These are phyloP conservation scores for Cryptomeria japonica DNA, from an alignment of 75 land plant species.

Conservation along the genomic window DNA sequence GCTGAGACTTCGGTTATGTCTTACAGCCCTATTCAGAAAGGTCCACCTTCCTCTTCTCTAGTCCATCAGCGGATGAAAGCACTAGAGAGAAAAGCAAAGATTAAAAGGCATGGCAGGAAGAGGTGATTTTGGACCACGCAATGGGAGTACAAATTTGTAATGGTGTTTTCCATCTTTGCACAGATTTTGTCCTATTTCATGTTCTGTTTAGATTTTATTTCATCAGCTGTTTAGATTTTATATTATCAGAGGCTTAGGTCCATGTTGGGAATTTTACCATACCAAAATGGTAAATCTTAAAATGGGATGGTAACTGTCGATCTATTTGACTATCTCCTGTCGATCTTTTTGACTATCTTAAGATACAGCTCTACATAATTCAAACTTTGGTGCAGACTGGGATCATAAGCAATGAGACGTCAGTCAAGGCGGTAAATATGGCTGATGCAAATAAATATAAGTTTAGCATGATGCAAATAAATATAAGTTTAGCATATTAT, in stretches of 20 bases:
- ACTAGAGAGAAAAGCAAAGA: neutral
- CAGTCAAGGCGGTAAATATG: neutral
- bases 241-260: neutral
- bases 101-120: neutral
- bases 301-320: neutral
- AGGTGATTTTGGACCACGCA: neutral
- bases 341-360: neutral
- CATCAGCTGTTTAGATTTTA: neutral
- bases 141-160: neutral
- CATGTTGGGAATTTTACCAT: neutral
- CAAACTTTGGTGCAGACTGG: neutral
- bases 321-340: neutral
- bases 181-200: neutral
- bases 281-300: neutral
- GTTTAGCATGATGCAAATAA: neutral
- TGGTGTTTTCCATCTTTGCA: neutral
- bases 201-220: neutral
- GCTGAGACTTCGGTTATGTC: neutral
- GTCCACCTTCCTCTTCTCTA: slow-evolving; percentile 5
- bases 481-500: neutral
- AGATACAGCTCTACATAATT: neutral
- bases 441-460: neutral
- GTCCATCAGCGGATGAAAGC: neutral
- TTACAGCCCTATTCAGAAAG: neutral
- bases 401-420: neutral